Evolutionary conservation across 2,329 filamentous ascomycete species (phyloP).

Genomic region (Gnomoniopsis smithogilvyi): DNA sequence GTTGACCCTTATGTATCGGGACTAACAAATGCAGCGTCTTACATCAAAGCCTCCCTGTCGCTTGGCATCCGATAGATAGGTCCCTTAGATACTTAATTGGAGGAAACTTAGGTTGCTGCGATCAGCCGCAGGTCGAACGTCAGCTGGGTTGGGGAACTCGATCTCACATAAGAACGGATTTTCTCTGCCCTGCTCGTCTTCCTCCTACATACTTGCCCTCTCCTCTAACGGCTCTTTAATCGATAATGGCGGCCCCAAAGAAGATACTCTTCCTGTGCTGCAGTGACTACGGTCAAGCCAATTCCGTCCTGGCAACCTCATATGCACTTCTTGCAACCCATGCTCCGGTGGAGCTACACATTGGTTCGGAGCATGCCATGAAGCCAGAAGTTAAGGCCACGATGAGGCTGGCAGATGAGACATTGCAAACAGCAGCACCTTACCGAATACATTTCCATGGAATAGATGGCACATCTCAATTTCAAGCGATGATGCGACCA

Average conservation of each 20-base stretch:
- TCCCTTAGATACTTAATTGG: too few relatives aligned
- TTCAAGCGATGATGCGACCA: slow-evolving; percentile 17
- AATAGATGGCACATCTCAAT: slow-evolving; percentile 22
- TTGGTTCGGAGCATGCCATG: slow-evolving; percentile 29
- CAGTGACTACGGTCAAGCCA: slow-evolving; percentile 31
- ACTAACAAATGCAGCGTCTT: too few relatives aligned
- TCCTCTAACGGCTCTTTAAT: not conserved
- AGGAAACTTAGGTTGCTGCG: too few relatives aligned
- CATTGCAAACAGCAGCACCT: slow-evolving; percentile 17
- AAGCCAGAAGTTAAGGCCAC: slow-evolving; percentile 18
- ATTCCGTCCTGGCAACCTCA: slow-evolving; percentile 34
- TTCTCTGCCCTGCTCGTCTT: too few relatives aligned
- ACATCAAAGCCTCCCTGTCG: too few relatives aligned
- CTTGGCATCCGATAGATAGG: too few relatives aligned
- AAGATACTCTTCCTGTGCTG: slow-evolving; percentile 31
- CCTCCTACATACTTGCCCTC: too few relatives aligned
- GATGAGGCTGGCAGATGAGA: slow-evolving; percentile 17
- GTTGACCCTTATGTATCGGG: too few relatives aligned
- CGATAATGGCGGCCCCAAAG: not conserved
- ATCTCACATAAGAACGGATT: too few relatives aligned
- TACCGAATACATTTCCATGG: slow-evolving; percentile 24
- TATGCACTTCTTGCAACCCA: slow-evolving; percentile 31
- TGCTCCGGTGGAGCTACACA: slow-evolving; percentile 31
- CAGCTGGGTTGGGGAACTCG: too few relatives aligned
- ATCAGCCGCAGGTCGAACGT: too few relatives aligned